Percentiles rank a stretch among this genome's conserved stretches.
phyloP scores from a whole-genome alignment of 495 filamentous ascomycete genomes.

The Tuber aestivum region DNA sequence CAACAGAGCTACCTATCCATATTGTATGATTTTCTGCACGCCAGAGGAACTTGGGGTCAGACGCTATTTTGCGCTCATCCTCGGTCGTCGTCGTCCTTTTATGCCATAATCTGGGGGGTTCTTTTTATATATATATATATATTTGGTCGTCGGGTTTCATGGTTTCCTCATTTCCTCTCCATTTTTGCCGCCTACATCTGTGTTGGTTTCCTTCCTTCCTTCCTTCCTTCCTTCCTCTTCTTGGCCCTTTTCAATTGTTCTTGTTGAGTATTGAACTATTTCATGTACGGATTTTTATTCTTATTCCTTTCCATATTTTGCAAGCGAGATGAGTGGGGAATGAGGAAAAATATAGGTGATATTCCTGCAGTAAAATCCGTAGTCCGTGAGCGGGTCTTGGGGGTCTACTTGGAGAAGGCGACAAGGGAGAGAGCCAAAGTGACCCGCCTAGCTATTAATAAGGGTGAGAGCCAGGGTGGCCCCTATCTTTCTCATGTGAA shows the following conservation, averaged over 20 bases:
- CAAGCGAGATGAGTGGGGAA: neutral
- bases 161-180: neutral
- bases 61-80: neutral
- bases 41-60: neutral
- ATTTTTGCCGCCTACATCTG: neutral
- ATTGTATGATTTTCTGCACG: neutral
- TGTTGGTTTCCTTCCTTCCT: constrained; percentile 13
- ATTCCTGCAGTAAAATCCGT: neutral
- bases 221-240: constrained; percentile 18
- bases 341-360: neutral
- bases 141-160: neutral
- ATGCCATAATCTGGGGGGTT: neutral
- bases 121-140: neutral
- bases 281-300: constrained; percentile 21
- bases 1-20: constrained; percentile 1
- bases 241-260: constrained; percentile 22
- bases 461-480: neutral
- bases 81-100: neutral
- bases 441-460: neutral
- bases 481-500: neutral
- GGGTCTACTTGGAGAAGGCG: too few species aligned
- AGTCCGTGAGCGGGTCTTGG: neutral
- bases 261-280: constrained; percentile 20
- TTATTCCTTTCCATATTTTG: constrained; percentile 11
- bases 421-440: neutral